Base-by-base conservation (phyloP, 768 basidiomycete genomes). In the Pisolithus marmoratus region DNA sequence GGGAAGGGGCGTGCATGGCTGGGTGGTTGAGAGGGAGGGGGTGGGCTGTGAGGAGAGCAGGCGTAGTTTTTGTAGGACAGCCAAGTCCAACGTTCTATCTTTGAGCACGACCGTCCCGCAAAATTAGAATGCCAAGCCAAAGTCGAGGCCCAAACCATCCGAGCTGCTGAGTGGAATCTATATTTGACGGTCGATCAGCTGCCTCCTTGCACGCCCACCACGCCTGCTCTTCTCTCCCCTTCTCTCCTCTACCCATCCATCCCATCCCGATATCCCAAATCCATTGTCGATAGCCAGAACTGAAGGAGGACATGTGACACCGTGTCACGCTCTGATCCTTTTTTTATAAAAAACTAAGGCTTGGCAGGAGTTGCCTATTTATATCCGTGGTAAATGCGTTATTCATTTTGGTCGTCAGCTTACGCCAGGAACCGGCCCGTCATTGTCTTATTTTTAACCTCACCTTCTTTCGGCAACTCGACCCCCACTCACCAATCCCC, bases 1-100 rank as follows among this genome's bases (percentile, higher is more conserved):
- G 34, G 48, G 49, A 24, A 23, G 56, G 45, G 49, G 54, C 53
- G 52, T 52, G 44, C 50, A 51, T 47, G 56, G 57, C 17, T 50
- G 44, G 54, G 60, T n/a, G 54, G 48, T 49, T 57, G 58, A 20
- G 51, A 44, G 54, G 60, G 55, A 49, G 51, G 53, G 48, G 55
- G 55, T 54, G 52, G 57, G 53, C 38, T 47, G 47, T 60, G 57
- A 56, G 54, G 56, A 9, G 29, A 47, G n/a, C 29, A 47, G 34
- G 58, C 55, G 61, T 52, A 60, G 61, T 66, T 68, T 66, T 72
- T 74, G 71, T 72, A 71, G 68, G 62, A 58, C 63, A 66, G 74
- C 72, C 72, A 73, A 74, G 72, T 68, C 57, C 61, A 70, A 70
- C 31, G 46, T 65, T 70, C 73, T 74, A 74, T 74, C 73, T 74